Conservation (phyloP, 164 flowering plant species). For the Aristolochia fimbriata region DNA sequence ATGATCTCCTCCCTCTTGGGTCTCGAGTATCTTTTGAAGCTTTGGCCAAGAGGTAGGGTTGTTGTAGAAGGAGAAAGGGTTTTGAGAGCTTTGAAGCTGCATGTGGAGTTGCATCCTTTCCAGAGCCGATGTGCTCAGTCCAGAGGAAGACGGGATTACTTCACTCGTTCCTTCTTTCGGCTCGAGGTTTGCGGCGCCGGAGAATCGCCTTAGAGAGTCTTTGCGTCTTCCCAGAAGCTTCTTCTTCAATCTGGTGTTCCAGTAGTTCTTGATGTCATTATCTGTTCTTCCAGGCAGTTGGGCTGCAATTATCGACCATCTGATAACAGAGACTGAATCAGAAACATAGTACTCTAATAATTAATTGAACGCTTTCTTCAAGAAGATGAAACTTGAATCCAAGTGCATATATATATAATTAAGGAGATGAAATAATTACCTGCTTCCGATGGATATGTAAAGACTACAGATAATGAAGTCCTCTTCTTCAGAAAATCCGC, state of each 20-base stretch:
- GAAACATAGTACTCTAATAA: neutral
- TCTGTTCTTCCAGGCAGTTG: slow-evolving; percentile 96
- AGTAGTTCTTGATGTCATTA: slow-evolving; percentile 91
- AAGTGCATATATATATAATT: neutral
- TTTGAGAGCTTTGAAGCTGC: slow-evolving; percentile 49
- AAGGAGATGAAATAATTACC: slow-evolving; percentile 26
- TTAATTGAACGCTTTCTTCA: no score
- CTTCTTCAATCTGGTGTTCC: slow-evolving; percentile 95
- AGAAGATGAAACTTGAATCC: neutral
- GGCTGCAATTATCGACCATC: slow-evolving; percentile 99
- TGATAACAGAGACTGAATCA: slow-evolving; percentile 6
- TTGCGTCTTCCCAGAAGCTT: slow-evolving; percentile 70
- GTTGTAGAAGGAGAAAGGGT: slow-evolving; percentile 43
- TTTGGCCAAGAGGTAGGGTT: slow-evolving; percentile 53
- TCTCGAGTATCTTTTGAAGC: slow-evolving; percentile 26
- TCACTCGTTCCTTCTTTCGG: slow-evolving; percentile 12
- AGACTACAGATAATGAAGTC: slow-evolving; percentile 78
- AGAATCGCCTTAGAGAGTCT: slow-evolving; percentile 24
- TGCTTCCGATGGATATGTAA: slow-evolving; percentile 85
- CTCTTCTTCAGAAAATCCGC: slow-evolving; percentile 89
- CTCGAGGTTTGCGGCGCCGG: slow-evolving; percentile 16
- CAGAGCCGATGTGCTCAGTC: slow-evolving; percentile 53
- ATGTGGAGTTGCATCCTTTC: slow-evolving; percentile 85
- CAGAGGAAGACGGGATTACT: slow-evolving; percentile 15
- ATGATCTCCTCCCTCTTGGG: neutral